Evolutionary conservation across 1,284 basidiomycete species (phyloP).

Genomic region (Cryptococcus amylolentus): DNA sequence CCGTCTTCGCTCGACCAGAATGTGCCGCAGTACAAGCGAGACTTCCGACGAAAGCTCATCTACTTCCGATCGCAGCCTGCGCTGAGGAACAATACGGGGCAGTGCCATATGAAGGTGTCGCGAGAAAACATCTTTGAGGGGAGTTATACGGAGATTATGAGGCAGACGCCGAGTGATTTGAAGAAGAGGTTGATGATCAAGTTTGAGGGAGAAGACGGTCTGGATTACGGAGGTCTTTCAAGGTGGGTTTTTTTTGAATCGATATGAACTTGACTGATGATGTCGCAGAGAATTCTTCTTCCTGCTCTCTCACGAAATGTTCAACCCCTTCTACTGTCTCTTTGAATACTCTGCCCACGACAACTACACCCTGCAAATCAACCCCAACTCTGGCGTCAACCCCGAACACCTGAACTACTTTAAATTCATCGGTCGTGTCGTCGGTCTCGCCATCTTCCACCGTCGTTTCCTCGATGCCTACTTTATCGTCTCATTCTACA

Average conservation of each 20-base stretch:
- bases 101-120: slow-evolving; percentile 94
- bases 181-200: slow-evolving; percentile 98
- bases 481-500: slow-evolving; percentile 98
- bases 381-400: slow-evolving; percentile 95
- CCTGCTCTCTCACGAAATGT: slow-evolving; percentile 96
- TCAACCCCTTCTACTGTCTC: slow-evolving; percentile 98
- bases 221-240: slow-evolving; percentile 97
- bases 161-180: slow-evolving; percentile 82
- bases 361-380: slow-evolving; percentile 98
- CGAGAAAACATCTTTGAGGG: slow-evolving; percentile 94
- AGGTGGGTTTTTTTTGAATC: slow-evolving; percentile 55
- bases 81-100: slow-evolving; percentile 80
- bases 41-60: slow-evolving; percentile 96
- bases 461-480: slow-evolving; percentile 97
- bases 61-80: slow-evolving; percentile 99
- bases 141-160: slow-evolving; percentile 92
- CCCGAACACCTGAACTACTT: slow-evolving; percentile 99
- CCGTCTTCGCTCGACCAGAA: slow-evolving; percentile 70
- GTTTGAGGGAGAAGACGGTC: slow-evolving; percentile 96
- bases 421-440: slow-evolving; percentile 94
- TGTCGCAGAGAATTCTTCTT: slow-evolving; percentile 93
- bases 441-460: slow-evolving; percentile 97
- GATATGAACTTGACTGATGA: neutral
- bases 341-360: slow-evolving; percentile 99
- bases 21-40: slow-evolving; percentile 98